A percentile compares a stretch with the other conserved stretches of the same genome.
Conservation (phyloP, 306 rosid species). For the Ceratonia siliqua region DNA sequence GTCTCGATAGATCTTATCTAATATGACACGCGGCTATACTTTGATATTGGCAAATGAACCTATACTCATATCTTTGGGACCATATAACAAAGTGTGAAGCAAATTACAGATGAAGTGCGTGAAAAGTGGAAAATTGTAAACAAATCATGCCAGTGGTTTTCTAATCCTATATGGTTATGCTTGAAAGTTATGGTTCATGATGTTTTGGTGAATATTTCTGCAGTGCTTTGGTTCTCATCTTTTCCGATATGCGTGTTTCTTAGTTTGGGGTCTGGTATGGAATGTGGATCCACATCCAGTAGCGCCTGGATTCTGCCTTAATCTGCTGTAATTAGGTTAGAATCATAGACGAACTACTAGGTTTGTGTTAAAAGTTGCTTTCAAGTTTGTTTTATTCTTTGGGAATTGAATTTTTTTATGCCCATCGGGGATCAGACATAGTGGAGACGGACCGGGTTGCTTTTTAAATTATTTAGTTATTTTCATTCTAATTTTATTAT, state of each 20-base stretch:
- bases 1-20: not conserved
- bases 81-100: not conserved
- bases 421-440: not conserved
- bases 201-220: not conserved
- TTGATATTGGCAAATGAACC: not conserved
- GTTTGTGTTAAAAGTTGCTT: not conserved
- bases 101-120: not conserved
- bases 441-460: not conserved
- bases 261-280: slow-evolving; percentile 31
- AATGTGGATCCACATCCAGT: slow-evolving; percentile 16
- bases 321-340: not conserved
- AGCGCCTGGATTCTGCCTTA: not conserved
- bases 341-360: slow-evolving; percentile 1
- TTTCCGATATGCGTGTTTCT: not conserved
- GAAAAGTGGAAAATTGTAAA: not conserved
- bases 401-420: not conserved
- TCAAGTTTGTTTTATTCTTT: slow-evolving; percentile 2
- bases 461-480: not conserved
- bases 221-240: not conserved
- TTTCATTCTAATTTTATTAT: not conserved
- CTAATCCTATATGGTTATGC: not conserved
- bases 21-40: not conserved
- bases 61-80: not conserved
- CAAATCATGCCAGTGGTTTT: not conserved
- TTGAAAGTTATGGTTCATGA: not conserved